A percentile compares a stretch with the other conserved stretches of the same genome.
Conservation (phyloP, 2,329 filamentous ascomycete genomes). For the Monilinia aucupariae region DNA sequence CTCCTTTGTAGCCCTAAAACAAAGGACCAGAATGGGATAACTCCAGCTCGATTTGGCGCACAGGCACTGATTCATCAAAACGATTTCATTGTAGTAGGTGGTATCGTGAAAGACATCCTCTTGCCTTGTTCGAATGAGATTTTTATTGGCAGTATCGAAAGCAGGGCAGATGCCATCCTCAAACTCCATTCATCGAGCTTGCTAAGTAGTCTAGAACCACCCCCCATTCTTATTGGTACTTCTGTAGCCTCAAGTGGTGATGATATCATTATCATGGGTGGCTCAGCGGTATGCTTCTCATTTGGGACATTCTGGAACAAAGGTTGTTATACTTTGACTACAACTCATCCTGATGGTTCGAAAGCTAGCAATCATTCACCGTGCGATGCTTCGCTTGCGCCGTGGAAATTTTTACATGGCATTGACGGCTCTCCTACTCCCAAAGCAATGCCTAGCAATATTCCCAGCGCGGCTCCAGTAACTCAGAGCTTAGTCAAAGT, state of each 20-base stretch:
- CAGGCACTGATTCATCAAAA: constrained; percentile 33
- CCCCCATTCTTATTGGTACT: constrained; percentile 68
- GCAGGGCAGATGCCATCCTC: neutral
- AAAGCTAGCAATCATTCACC: neutral
- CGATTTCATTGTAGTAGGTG: constrained; percentile 40
- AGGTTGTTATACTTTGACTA: constrained; percentile 36
- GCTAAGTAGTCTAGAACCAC: constrained; percentile 33
- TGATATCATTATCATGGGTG: constrained; percentile 61
- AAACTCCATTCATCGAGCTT: neutral
- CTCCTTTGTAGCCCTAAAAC: neutral
- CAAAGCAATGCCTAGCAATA: neutral
- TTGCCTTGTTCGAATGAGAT: constrained; percentile 49
- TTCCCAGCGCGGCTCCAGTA: neutral
- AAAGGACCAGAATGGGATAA: neutral
- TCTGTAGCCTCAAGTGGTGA: constrained; percentile 46
- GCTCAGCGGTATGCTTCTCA: constrained; percentile 83
- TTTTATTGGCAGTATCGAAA: constrained; percentile 9
- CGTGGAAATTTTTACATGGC: constrained; percentile 28
- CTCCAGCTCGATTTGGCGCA: constrained; percentile 42
- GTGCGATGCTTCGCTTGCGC: neutral
- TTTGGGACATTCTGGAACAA: constrained; percentile 84
- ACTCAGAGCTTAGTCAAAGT: constrained; percentile 37
- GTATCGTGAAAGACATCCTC: constrained; percentile 40
- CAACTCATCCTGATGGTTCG: neutral
- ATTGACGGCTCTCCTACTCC: constrained; percentile 15